Percentiles rank a stretch among this genome's conserved stretches.
phyloP scores from a whole-genome alignment of 2,329 filamentous ascomycete species.

The Xylaria sp. region DNA sequence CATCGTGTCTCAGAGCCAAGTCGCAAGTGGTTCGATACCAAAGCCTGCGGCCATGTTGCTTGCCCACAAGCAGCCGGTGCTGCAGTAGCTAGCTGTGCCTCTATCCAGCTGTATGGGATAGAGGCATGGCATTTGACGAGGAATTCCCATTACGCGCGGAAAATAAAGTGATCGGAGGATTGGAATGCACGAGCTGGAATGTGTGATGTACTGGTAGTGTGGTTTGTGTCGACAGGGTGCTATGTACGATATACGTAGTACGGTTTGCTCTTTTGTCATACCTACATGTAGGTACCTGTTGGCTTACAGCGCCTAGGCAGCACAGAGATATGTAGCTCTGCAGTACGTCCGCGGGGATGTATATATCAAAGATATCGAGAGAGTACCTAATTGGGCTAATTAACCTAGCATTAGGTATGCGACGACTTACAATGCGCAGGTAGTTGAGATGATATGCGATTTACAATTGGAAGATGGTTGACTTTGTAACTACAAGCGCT shows the following conservation, averaged over 20 bases:
- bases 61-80: neutral
- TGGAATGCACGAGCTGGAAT: neutral
- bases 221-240: neutral
- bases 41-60: neutral
- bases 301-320: neutral
- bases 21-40: neutral
- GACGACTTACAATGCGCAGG: no score
- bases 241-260: neutral
- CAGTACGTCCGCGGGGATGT: neutral
- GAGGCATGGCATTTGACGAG: no score
- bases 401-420: no score
- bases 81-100: no score
- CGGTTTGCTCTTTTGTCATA: neutral
- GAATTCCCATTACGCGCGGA: no score
- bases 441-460: no score
- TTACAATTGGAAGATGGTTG: no score
- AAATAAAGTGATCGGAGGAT: neutral
- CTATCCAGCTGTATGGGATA: no score
- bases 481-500: no score
- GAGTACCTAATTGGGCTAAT: no score
- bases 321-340: neutral
- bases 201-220: neutral
- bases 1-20: constrained; percentile 19
- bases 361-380: no score
- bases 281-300: neutral